These are phyloP conservation scores for Aspergillus quadricinctus DNA, from an alignment of 2,329 filamentous ascomycete species.

Conservation along the genomic window DNA sequence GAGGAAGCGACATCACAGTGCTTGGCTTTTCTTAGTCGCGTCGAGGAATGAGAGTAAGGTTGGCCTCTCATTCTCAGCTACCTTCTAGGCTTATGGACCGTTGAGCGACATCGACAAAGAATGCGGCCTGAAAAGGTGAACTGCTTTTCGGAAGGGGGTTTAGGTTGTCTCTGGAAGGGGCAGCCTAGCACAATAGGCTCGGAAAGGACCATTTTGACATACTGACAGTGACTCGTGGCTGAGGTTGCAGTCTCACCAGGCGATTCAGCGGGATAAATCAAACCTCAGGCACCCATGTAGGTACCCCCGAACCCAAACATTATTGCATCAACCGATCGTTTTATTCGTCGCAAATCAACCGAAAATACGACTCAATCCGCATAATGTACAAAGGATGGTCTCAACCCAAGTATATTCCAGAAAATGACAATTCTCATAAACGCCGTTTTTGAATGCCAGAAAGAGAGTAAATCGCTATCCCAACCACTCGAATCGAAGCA, in stretches of 20 bases:
- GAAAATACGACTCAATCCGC: conserved; percentile 10
- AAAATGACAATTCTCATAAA: conserved; percentile 14
- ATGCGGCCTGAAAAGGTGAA: not conserved
- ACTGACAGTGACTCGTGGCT: not conserved
- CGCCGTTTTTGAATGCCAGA: conserved; percentile 19
- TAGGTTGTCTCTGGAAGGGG: not conserved
- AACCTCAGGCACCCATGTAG: not conserved
- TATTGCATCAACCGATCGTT: not conserved
- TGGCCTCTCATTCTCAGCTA: not conserved
- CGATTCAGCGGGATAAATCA: not conserved
- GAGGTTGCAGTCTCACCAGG: not conserved
- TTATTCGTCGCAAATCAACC: not conserved
- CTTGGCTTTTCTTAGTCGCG: not conserved
- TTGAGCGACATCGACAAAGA: not conserved
- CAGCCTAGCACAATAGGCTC: not conserved
- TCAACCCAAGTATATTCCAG: conserved; percentile 12
- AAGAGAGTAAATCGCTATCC: conserved; percentile 6
- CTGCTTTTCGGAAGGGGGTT: not conserved
- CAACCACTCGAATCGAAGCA: not conserved
- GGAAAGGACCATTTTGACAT: not conserved
- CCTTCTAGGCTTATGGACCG: not conserved
- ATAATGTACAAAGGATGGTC: conserved; percentile 15
- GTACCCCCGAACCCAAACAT: not conserved
- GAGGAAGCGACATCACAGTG: not conserved
- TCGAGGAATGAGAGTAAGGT: not conserved